A percentile compares a stretch with the other conserved stretches of the same genome.
These are phyloP conservation scores for Fusarium sp. DNA, from an alignment of 2,329 filamentous ascomycete genomes.

Conservation along the genomic window DNA sequence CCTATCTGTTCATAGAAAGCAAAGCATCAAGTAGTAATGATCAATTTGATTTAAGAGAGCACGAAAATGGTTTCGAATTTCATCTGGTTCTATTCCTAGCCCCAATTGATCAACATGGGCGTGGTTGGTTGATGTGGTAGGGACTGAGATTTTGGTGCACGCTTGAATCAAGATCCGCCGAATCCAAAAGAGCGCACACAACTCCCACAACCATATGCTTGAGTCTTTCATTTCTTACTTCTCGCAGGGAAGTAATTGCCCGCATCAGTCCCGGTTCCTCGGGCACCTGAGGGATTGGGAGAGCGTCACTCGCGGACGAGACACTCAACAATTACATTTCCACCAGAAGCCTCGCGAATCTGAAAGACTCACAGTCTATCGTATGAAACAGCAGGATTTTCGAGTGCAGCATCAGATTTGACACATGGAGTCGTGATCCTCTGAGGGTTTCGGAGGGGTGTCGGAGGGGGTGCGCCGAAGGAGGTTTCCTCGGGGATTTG, in stretches of 20 bases:
- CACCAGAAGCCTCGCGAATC: neutral
- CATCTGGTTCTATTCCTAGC: neutral
- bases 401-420: neutral
- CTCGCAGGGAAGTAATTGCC: neutral
- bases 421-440: neutral
- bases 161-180: neutral
- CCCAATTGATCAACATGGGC: neutral
- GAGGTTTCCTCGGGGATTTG: neutral
- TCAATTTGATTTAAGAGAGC: neutral
- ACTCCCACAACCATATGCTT: rapidly evolving
- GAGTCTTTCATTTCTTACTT: neutral
- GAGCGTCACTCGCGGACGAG: neutral
- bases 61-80: neutral
- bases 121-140: neutral
- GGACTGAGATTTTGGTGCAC: neutral
- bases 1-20: neutral
- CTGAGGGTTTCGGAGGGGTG: neutral
- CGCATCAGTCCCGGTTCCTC: neutral
- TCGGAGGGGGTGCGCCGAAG: neutral
- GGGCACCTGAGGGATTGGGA: neutral
- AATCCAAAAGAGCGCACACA: neutral
- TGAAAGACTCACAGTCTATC: neutral
- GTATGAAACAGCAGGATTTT: neutral
- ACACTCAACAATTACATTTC: neutral
- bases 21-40: neutral